These are phyloP conservation scores for Neurospora pannonica DNA, from an alignment of 495 filamentous ascomycete species.

Conservation along the genomic window DNA sequence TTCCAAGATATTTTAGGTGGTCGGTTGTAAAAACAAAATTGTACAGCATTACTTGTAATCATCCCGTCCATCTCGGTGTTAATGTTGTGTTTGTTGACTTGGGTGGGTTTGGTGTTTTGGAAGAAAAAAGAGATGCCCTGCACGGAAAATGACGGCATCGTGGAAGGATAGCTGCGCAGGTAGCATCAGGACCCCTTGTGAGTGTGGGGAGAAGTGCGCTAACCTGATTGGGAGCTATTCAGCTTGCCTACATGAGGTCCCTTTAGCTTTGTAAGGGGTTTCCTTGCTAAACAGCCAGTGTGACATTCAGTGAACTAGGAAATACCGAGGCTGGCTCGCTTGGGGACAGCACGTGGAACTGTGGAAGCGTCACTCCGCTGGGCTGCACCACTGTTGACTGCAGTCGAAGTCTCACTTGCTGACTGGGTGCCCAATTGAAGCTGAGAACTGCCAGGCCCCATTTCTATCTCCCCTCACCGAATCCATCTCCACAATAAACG, in stretches of 20 bases:
- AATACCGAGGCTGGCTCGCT: not conserved
- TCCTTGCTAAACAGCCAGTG: not conserved
- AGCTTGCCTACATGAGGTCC: not conserved
- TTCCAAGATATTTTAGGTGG: not conserved
- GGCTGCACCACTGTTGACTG: not conserved
- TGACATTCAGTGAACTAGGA: not conserved
- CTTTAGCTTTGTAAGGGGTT: not conserved
- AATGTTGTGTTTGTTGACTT: not conserved
- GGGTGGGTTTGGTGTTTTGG: not conserved
- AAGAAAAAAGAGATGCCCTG: not conserved
- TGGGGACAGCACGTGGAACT: not conserved
- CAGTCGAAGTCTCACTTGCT: not conserved
- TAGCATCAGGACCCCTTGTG: not conserved
- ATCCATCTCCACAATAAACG: not conserved
- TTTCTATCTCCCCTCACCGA: not conserved
- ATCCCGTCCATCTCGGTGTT: not conserved
- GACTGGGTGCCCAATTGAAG: not conserved
- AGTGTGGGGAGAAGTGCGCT: not conserved
- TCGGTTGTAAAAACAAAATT: not conserved
- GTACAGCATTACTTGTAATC: not conserved
- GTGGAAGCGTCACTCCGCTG: not conserved
- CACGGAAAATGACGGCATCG: conserved; percentile 1
- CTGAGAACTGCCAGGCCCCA: not conserved
- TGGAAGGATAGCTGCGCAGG: not conserved
- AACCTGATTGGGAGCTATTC: not conserved